A percentile compares a stretch with the other conserved stretches of the same genome.
These are phyloP conservation scores for Cantharellus cinnabarinus DNA, from an alignment of 768 basidiomycete species.

Conservation along the genomic window DNA sequence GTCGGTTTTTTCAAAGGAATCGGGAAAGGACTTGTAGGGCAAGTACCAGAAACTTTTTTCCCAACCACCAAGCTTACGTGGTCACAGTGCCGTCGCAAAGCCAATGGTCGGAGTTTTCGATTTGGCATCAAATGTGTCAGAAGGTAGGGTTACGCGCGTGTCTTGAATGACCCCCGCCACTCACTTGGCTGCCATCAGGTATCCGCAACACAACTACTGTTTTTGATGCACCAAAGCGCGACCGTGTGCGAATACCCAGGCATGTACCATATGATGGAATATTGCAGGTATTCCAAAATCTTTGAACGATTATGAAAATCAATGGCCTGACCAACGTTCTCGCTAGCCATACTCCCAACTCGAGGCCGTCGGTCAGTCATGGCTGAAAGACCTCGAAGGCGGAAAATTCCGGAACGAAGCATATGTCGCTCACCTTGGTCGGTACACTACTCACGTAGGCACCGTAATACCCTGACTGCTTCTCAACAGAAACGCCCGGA, in stretches of 20 bases:
- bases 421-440: constrained; percentile 87
- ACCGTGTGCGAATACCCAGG: constrained; percentile 74
- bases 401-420: constrained; percentile 66
- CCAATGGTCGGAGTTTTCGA: constrained; percentile 54
- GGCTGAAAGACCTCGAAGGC: constrained; percentile 88
- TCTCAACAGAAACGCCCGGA: constrained; percentile 42
- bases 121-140: constrained; percentile 18
- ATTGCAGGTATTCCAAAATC: constrained; percentile 38
- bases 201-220: constrained; percentile 98
- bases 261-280: constrained; percentile 76
- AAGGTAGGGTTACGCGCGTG: constrained; percentile 31
- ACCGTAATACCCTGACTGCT: neutral
- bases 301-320: neutral
- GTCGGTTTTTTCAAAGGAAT: constrained; percentile 96
- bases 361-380: constrained; percentile 85
- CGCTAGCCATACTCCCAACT: constrained; percentile 67
- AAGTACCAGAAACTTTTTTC: constrained; percentile 9
- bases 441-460: constrained; percentile 12
- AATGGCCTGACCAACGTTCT: neutral
- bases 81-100: constrained; percentile 64
- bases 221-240: constrained; percentile 79
- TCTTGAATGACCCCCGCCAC: neutral
- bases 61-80: neutral
- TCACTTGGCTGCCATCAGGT: constrained; percentile 24
- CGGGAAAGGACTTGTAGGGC: constrained; percentile 93